Conservation (phyloP, 2,329 filamentous ascomycete genomes). For the Cyanodermella asteris region DNA sequence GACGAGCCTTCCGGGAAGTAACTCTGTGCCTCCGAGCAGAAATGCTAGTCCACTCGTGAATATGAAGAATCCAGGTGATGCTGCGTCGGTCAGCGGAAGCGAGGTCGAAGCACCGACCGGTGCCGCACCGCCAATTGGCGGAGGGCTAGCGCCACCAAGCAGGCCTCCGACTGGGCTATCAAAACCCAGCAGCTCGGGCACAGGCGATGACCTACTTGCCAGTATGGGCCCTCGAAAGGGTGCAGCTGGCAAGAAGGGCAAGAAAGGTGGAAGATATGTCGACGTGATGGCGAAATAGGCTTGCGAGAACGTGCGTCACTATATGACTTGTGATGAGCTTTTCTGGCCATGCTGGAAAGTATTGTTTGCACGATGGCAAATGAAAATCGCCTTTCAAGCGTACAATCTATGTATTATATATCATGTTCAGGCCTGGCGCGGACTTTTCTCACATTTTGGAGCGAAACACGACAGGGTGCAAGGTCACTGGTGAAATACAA, state of each 20-base stretch:
- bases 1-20: slow-evolving; percentile 3
- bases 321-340: too few relatives aligned
- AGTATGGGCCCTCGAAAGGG: slow-evolving; percentile 48
- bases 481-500: too few relatives aligned
- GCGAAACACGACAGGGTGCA: too few relatives aligned
- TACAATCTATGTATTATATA: background rate
- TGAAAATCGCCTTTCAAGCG: too few relatives aligned
- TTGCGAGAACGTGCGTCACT: too few relatives aligned
- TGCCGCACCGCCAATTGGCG: slow-evolving; percentile 13
- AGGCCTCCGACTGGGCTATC: slow-evolving; percentile 59
- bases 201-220: slow-evolving; percentile 79
- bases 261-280: slow-evolving; percentile 74
- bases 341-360: too few relatives aligned
- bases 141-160: slow-evolving; percentile 32
- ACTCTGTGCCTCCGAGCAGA: slow-evolving; percentile 1
- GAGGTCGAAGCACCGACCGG: background rate
- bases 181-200: slow-evolving; percentile 86
- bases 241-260: slow-evolving; percentile 41
- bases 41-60: slow-evolving; percentile 6
- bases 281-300: slow-evolving; percentile 65
- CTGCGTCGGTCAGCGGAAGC: background rate
- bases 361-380: too few relatives aligned
- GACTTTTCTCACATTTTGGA: too few relatives aligned
- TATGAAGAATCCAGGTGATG: slow-evolving; percentile 2
- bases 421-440: too few relatives aligned